These are phyloP conservation scores for Strigomonas culicis DNA, from an alignment of 208 protist species.

Conservation along the genomic window DNA sequence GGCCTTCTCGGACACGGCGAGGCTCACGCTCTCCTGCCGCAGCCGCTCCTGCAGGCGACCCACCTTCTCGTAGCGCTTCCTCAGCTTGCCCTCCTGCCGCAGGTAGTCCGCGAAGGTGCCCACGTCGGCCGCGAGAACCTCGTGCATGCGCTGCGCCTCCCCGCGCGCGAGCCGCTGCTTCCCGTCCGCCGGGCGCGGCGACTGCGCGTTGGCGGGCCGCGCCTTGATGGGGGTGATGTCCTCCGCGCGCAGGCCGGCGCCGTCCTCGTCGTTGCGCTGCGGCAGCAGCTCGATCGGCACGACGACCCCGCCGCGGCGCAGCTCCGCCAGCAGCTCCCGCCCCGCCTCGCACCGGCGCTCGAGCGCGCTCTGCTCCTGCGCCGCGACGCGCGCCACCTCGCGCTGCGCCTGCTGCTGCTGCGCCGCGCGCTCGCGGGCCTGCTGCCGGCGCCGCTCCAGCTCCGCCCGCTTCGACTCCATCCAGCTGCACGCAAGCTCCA, in stretches of 20 bases:
- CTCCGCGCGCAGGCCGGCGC: not conserved
- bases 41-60: not conserved
- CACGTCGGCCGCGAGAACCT: constrained; percentile 7
- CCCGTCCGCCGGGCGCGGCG: too few species aligned
- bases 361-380: not conserved
- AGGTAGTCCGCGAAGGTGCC: constrained; percentile 1
- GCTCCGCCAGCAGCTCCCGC: not conserved
- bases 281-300: constrained; percentile 3
- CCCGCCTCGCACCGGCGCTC: not conserved
- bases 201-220: not conserved
- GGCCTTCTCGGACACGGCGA: constrained; percentile 34
- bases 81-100: not conserved
- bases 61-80: not conserved
- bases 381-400: not conserved
- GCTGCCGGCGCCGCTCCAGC: not conserved
- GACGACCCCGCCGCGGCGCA: not conserved
- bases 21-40: not conserved
- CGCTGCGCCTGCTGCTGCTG: not conserved
- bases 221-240: not conserved
- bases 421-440: not conserved
- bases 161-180: not conserved
- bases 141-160: constrained; percentile 16
- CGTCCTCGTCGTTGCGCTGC: not conserved
- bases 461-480: too few species aligned
- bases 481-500: too few species aligned